Percentiles rank a stretch among this genome's conserved stretches.
Conservation (phyloP, 2,329 filamentous ascomycete genomes). For the Cladophialophora psammophila region DNA sequence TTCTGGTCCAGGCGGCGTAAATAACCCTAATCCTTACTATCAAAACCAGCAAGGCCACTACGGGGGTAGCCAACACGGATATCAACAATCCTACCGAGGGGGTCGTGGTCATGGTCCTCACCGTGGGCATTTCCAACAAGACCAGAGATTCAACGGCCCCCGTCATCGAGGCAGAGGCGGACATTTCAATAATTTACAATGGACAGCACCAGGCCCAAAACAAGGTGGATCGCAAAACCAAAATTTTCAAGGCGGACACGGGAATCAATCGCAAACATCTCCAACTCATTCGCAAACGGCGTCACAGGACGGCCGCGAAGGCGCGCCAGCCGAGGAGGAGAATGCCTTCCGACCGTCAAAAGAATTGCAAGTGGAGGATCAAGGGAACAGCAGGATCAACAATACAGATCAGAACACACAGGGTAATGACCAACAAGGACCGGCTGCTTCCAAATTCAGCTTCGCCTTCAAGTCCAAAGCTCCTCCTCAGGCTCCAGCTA, state of each 20-base stretch:
- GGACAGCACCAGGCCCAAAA: conserved; percentile 67
- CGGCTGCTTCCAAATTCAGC: conserved; percentile 76
- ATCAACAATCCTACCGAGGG: conserved; percentile 59
- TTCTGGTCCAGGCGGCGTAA: conserved; percentile 56
- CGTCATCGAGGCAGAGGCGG: conserved; percentile 60
- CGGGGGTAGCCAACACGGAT: conserved; percentile 64
- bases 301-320: conserved; percentile 46
- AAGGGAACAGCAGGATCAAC: conserved; percentile 62
- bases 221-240: conserved; percentile 47
- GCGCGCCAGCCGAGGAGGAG: conserved; percentile 60
- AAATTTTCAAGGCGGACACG: conserved; percentile 50
- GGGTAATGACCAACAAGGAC: conserved; percentile 60
- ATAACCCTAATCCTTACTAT: conserved; percentile 63
- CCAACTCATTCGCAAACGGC: conserved; percentile 43
- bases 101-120: conserved; percentile 62
- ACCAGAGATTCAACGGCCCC: conserved; percentile 39
- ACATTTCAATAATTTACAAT: conserved; percentile 73
- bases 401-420: conserved; percentile 62
- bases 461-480: conserved; percentile 90
- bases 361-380: conserved; percentile 71
- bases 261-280: conserved; percentile 46
- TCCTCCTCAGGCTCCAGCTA: conserved; percentile 61
- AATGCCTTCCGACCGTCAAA: conserved; percentile 70
- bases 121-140: conserved; percentile 61
- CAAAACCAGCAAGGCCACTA: conserved; percentile 57